phyloP scores from a whole-genome alignment of 2,329 filamentous ascomycete species.

The Stachybotrys chlorohalonatus region DNA sequence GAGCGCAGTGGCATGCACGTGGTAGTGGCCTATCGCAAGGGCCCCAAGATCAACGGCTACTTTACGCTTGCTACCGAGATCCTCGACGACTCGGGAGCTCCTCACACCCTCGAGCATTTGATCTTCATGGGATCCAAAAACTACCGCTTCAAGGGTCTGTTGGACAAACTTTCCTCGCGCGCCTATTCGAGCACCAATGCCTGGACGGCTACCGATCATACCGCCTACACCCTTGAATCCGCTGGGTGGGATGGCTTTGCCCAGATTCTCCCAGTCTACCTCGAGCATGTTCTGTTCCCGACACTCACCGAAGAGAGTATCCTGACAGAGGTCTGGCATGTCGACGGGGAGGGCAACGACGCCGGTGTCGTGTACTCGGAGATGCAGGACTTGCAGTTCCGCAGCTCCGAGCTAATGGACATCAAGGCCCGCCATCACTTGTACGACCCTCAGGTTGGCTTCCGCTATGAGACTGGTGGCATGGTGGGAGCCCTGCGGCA shows the following conservation, averaged over 20 bases:
- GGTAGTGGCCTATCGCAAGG: constrained; percentile 82
- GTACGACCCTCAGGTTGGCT: constrained; percentile 84
- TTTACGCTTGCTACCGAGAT: constrained; percentile 96
- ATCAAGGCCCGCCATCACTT: constrained; percentile 68
- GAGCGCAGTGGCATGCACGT: constrained; percentile 90
- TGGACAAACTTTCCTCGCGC: constrained; percentile 88
- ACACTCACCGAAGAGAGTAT: constrained; percentile 89
- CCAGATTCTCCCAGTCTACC: constrained; percentile 86
- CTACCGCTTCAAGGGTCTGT: constrained; percentile 88
- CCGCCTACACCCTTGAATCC: constrained; percentile 88
- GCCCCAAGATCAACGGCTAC: constrained; percentile 91
- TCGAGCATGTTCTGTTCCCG: constrained; percentile 87
- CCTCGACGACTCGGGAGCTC: constrained; percentile 90
- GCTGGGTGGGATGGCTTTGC: constrained; percentile 97
- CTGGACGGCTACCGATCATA: constrained; percentile 95
- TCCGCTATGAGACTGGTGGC: constrained; percentile 95
- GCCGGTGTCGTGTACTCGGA: constrained; percentile 97
- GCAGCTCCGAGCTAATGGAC: constrained; percentile 78
- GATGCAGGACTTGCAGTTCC: constrained; percentile 94
- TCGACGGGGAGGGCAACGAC: constrained; percentile 89
- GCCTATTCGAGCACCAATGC: constrained; percentile 94
- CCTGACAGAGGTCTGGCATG: constrained; percentile 91
- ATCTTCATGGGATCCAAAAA: constrained; percentile 87
- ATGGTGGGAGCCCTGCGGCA: constrained; percentile 88
- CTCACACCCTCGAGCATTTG: constrained; percentile 75